Conservation (phyloP, 2,329 filamentous ascomycete genomes). For the Pyrenochaeta sp. region DNA sequence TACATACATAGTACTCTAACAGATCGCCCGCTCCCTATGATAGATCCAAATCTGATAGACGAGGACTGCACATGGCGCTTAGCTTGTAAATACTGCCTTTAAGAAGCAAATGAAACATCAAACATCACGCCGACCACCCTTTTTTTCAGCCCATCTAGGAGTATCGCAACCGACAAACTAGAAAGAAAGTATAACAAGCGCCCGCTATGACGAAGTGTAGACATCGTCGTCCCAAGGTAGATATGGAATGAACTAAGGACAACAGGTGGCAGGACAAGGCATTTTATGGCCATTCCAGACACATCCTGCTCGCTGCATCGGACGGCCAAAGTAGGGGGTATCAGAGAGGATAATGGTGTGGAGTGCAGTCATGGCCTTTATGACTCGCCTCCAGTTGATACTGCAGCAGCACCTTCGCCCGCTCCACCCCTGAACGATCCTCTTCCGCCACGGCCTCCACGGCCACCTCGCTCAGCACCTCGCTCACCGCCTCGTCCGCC, state of each 20-base stretch:
- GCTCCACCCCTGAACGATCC: slow-evolving; percentile 44
- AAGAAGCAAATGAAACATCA: not conserved
- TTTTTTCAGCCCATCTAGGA: not conserved
- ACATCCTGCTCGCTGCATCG: slow-evolving; percentile 22
- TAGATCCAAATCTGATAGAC: slow-evolving; percentile 8
- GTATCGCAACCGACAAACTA: slow-evolving; percentile 10
- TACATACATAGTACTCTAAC: slow-evolving; percentile 24
- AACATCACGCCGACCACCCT: slow-evolving; percentile 8
- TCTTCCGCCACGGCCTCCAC: slow-evolving; percentile 53
- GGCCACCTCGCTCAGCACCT: slow-evolving; percentile 53
- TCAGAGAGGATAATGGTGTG: slow-evolving; percentile 35
- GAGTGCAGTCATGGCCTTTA: slow-evolving; percentile 28
- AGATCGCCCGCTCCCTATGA: slow-evolving; percentile 11
- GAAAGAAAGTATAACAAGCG: slow-evolving; percentile 33
- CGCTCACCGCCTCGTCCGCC: slow-evolving; percentile 42
- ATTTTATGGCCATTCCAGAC: slow-evolving; percentile 1
- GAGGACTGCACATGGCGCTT: not conserved
- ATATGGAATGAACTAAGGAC: slow-evolving; percentile 21
- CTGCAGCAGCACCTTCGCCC: slow-evolving; percentile 44
- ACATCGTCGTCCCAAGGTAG: slow-evolving; percentile 2
- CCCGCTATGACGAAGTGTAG: slow-evolving; percentile 35
- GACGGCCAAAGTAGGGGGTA: slow-evolving; percentile 40
- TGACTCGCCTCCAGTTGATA: slow-evolving; percentile 50
- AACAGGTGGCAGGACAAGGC: slow-evolving; percentile 11
- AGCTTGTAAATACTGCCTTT: not conserved